phyloP scores from a whole-genome alignment of 495 filamentous ascomycete species.

The Tetracladium setigerum region DNA sequence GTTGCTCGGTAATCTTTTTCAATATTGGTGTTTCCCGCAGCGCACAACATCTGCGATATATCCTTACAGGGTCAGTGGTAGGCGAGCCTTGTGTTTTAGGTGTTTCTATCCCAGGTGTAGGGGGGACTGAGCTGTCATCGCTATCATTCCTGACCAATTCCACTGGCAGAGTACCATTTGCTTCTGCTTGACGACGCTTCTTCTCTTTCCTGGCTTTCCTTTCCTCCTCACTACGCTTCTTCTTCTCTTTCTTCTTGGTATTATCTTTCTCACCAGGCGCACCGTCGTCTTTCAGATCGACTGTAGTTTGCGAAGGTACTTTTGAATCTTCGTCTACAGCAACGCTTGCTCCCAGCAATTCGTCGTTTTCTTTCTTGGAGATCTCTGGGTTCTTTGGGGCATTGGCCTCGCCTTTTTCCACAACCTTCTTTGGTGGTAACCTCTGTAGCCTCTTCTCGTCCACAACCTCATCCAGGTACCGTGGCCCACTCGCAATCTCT shows the following conservation, averaged over 20 bases:
- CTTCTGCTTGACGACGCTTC: constrained; percentile 68
- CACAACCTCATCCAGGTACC: constrained; percentile 39
- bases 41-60: constrained; percentile 93
- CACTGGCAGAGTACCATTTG: constrained; percentile 72
- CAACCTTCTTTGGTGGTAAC: constrained; percentile 51
- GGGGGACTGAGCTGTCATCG: constrained; percentile 30
- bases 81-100: constrained; percentile 58
- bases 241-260: constrained; percentile 77
- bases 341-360: constrained; percentile 30
- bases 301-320: constrained; percentile 18
- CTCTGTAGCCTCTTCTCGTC: constrained; percentile 36
- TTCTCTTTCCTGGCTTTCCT: constrained; percentile 80
- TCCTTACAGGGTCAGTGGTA: constrained; percentile 84
- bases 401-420: constrained; percentile 60
- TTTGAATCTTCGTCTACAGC: constrained; percentile 34
- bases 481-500: constrained; percentile 70
- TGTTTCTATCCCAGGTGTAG: constrained; percentile 21
- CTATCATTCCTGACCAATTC: constrained; percentile 59
- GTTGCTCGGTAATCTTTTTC: constrained; percentile 80
- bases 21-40: constrained; percentile 84
- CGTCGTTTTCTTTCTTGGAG: constrained; percentile 51
- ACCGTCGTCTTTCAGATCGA: constrained; percentile 28
- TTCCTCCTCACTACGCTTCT: constrained; percentile 84
- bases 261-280: constrained; percentile 37
- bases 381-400: constrained; percentile 56